phyloP scores from a whole-genome alignment of 2,329 filamentous ascomycete genomes.

The Tolypocladium cylindrosporum region DNA sequence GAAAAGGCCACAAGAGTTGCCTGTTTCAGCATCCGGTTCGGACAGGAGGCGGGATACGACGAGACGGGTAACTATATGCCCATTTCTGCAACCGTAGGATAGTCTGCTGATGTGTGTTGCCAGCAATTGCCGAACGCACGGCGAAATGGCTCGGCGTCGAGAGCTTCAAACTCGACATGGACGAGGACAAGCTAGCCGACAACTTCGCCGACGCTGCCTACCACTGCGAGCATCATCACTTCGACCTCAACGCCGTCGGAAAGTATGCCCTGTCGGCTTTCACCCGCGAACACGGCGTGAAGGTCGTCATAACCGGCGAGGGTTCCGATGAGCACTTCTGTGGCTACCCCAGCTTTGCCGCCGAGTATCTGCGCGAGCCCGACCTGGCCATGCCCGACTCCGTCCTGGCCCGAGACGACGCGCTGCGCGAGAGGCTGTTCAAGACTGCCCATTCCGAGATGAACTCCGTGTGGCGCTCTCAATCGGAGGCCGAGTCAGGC shows the following conservation, averaged over 20 bases:
- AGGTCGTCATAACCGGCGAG: conserved; percentile 43
- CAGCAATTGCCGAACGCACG: conserved; percentile 22
- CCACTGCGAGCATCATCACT: conserved; percentile 20
- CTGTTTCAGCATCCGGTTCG: conserved; percentile 37
- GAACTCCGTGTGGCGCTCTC: neutral
- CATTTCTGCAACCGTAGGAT: neutral
- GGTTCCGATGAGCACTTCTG: conserved; percentile 44
- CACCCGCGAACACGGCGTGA: conserved; percentile 33
- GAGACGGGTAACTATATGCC: neutral
- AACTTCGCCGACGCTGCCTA: conserved; percentile 19
- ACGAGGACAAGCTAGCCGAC: conserved; percentile 17
- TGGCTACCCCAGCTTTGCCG: conserved; percentile 36
- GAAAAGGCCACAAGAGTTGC: conserved; percentile 18
- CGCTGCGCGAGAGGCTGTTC: neutral
- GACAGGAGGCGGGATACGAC: conserved; percentile 21
- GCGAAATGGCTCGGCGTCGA: conserved; percentile 22
- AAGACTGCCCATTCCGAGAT: neutral
- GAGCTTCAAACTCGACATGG: conserved; percentile 13
- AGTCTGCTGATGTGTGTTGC: conserved; percentile 8
- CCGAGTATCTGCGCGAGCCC: conserved; percentile 37
- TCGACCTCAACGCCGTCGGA: conserved; percentile 41
- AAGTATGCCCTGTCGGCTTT: conserved; percentile 39
- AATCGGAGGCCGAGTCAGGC: neutral
- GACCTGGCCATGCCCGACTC: conserved; percentile 26
- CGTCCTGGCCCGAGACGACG: conserved; percentile 7